Evolutionary conservation across 2,329 filamentous ascomycete genomes (phyloP).

Genomic region (Zymoseptoria ardabiliae): DNA sequence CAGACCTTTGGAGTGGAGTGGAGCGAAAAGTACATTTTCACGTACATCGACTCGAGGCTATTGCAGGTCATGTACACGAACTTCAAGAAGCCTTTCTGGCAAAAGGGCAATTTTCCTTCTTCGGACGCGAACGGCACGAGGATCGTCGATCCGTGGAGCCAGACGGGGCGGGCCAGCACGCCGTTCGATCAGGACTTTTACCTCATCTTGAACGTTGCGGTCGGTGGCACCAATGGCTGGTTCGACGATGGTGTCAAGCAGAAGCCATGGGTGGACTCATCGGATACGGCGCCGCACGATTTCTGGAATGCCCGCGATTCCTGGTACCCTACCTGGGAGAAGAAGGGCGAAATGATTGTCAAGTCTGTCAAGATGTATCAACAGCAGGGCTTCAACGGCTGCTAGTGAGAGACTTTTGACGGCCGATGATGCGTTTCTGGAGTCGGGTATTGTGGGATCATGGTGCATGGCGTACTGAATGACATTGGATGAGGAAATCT

Average conservation of each 20-base stretch:
- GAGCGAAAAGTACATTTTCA: slow-evolving; percentile 83
- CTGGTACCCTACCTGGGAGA: slow-evolving; percentile 33
- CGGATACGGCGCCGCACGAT: slow-evolving; percentile 59
- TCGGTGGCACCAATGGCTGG: slow-evolving; percentile 53
- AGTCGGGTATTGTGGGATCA: neutral
- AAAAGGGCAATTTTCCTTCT: slow-evolving; percentile 32
- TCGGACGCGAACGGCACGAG: slow-evolving; percentile 30
- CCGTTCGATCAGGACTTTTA: slow-evolving; percentile 38
- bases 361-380: slow-evolving; percentile 42
- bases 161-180: slow-evolving; percentile 31
- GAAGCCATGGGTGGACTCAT: slow-evolving; percentile 74
- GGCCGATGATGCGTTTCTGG: neutral
- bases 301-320: slow-evolving; percentile 57
- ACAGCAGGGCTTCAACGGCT: slow-evolving; percentile 43
- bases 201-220: slow-evolving; percentile 35
- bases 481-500: neutral
- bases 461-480: neutral
- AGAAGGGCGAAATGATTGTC: slow-evolving; percentile 34
- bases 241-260: slow-evolving; percentile 63
- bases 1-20: slow-evolving; percentile 80
- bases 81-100: slow-evolving; percentile 34
- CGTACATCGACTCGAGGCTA: slow-evolving; percentile 73
- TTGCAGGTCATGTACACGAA: slow-evolving; percentile 72
- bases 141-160: slow-evolving; percentile 32
- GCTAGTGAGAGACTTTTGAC: slow-evolving; percentile 18